phyloP scores from a whole-genome alignment of 2,329 filamentous ascomycete species.

The Lasiodiplodia gonubiensis region DNA sequence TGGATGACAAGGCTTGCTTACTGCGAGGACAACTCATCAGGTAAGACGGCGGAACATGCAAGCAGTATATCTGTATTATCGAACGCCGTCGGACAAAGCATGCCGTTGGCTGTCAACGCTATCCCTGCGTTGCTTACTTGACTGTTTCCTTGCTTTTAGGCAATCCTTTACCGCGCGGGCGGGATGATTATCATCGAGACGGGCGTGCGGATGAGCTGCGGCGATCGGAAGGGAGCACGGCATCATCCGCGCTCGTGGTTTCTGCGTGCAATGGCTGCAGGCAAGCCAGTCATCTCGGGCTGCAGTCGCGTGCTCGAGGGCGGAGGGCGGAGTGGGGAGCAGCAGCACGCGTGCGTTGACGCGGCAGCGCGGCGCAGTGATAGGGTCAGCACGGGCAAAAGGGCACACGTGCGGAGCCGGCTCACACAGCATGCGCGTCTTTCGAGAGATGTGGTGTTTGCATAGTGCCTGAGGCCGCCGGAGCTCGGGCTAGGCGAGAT shows the following conservation, averaged over 20 bases:
- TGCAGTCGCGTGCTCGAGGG: slow-evolving; percentile 15
- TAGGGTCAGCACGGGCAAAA: not conserved
- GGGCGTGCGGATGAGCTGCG: not conserved
- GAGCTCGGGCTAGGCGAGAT: slow-evolving; percentile 2
- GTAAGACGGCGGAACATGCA: slow-evolving; percentile 11
- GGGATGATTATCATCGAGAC: not conserved
- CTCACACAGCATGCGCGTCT: not conserved
- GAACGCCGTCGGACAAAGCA: not conserved
- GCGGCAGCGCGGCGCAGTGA: not conserved
- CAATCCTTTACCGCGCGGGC: not conserved
- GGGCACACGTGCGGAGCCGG: not conserved
- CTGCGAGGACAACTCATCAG: slow-evolving; percentile 21
- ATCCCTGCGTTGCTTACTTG: not conserved
- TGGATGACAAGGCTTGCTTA: not conserved
- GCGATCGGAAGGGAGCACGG: not conserved
- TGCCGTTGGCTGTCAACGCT: not conserved
- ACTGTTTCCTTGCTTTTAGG: not conserved
- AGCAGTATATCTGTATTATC: not conserved
- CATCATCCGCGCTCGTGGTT: slow-evolving; percentile 8
- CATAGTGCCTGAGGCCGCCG: not conserved
- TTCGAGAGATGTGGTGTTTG: slow-evolving; percentile 14
- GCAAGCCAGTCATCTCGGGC: slow-evolving; percentile 18
- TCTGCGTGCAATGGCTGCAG: not conserved
- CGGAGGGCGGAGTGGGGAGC: slow-evolving; percentile 2
- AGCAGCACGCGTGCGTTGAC: not conserved